These are phyloP conservation scores for Lasiosphaeria miniovina DNA, from an alignment of 495 filamentous ascomycete genomes.

Conservation along the genomic window DNA sequence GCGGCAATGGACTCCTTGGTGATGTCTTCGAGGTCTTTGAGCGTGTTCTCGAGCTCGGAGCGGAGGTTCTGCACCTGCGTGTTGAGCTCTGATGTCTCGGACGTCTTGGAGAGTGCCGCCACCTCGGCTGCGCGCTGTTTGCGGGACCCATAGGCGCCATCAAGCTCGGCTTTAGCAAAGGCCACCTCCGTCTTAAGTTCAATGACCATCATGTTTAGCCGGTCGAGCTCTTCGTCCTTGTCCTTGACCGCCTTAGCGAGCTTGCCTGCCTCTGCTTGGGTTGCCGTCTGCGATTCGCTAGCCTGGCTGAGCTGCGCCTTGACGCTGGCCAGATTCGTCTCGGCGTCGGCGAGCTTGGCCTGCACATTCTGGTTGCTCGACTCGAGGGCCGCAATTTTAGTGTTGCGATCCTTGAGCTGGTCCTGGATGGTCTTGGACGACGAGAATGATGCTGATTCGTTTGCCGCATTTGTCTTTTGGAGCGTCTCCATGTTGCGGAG, in stretches of 20 bases:
- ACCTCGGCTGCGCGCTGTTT: conserved; percentile 75
- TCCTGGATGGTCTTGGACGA: conserved; percentile 44
- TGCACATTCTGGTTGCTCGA: conserved; percentile 40
- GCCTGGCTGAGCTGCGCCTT: conserved; percentile 19
- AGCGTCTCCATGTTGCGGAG: conserved; percentile 52
- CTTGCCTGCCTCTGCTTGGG: conserved; percentile 25
- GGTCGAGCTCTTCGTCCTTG: conserved; percentile 65
- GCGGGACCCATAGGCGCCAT: conserved; percentile 83
- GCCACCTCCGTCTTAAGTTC: conserved; percentile 87
- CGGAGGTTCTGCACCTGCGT: conserved; percentile 62
- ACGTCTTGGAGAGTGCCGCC: conserved; percentile 62
- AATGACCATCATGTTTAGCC: conserved; percentile 77
- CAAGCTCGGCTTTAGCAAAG: conserved; percentile 88
- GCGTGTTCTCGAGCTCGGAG: conserved; percentile 75
- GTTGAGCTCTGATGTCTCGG: conserved; percentile 64
- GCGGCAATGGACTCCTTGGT: conserved; percentile 81
- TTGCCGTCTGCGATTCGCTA: conserved; percentile 16
- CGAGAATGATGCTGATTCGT: conserved; percentile 34
- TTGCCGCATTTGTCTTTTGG: conserved; percentile 34
- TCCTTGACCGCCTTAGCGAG: conserved; percentile 42
- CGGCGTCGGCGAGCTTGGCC: conserved; percentile 30
- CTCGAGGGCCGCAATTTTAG: conserved; percentile 48
- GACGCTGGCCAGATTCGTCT: conserved; percentile 15
- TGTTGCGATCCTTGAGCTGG: conserved; percentile 49
- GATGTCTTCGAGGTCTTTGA: conserved; percentile 82